A percentile compares a stretch with the other conserved stretches of the same genome.
Evolutionary conservation across 148 eudicot genomes (phyloP).

Genomic region (Diospyros lotus): DNA sequence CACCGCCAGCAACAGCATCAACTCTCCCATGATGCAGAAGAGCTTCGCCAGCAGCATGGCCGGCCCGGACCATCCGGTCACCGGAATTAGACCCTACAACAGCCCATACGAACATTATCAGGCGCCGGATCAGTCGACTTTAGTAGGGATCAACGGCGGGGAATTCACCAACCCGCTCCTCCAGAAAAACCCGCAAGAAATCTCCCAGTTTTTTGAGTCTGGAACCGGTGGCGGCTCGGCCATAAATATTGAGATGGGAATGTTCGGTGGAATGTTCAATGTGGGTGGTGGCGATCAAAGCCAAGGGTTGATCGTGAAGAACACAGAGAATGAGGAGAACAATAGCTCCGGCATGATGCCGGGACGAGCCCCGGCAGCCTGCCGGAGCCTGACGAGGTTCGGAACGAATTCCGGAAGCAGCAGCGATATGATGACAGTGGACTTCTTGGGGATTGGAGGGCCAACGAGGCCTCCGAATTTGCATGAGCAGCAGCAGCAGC

Average conservation of each 20-base stretch:
- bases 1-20: conserved; percentile 33
- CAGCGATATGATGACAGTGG: conserved; percentile 35
- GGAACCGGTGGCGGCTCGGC: conserved; percentile 9
- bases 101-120: conserved; percentile 18
- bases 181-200: conserved; percentile 33
- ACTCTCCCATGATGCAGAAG: conserved; percentile 47
- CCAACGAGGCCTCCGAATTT: conserved; percentile 14
- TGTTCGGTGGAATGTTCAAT: conserved; percentile 36
- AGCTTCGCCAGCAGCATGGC: conserved; percentile 32
- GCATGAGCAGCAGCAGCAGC: conserved; percentile 26
- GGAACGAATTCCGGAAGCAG: not conserved
- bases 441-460: conserved; percentile 46
- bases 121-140: conserved; percentile 1
- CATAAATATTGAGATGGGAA: conserved; percentile 25
- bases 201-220: conserved; percentile 13
- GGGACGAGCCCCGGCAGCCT: not conserved
- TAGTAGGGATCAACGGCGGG: conserved; percentile 15
- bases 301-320: conserved; percentile 12
- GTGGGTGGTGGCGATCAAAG: conserved; percentile 17
- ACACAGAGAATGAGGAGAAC: conserved; percentile 7
- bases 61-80: conserved; percentile 24
- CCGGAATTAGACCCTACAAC: conserved; percentile 10
- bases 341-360: conserved; percentile 8
- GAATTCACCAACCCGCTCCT: conserved; percentile 14
- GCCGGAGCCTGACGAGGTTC: not conserved